phyloP scores from a whole-genome alignment of 2,329 filamentous ascomycete species.

The Thielaviopsis populi region DNA sequence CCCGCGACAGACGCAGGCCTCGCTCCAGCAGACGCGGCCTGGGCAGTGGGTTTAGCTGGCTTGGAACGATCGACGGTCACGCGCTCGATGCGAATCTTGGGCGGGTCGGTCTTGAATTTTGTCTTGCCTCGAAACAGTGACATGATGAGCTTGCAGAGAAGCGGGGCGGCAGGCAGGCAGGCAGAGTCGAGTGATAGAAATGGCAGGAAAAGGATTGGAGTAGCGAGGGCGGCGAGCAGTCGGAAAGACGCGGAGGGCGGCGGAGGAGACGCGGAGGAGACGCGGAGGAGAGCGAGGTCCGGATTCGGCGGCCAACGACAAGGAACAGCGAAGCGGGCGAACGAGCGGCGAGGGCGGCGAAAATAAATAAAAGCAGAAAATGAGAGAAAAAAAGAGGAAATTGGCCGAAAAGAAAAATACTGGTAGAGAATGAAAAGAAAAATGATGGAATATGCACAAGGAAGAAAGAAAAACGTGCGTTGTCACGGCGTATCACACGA shows the following conservation, averaged over 20 bases:
- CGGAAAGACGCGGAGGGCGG: too few species aligned
- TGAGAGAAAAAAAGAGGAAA: slow-evolving; percentile 1
- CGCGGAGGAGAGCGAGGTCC: background rate
- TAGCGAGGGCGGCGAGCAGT: background rate
- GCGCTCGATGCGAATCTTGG: slow-evolving; percentile 38
- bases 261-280: too few species aligned
- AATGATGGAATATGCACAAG: background rate
- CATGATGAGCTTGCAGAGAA: slow-evolving; percentile 17
- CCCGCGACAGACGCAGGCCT: background rate
- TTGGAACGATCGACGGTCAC: slow-evolving; percentile 32
- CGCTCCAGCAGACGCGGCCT: slow-evolving; percentile 23
- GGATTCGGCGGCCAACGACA: background rate
- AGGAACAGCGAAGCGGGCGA: background rate
- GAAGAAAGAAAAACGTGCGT: background rate
- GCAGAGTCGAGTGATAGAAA: background rate
- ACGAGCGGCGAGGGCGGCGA: background rate
- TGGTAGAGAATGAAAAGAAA: background rate
- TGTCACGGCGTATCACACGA: background rate
- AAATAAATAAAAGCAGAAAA: slow-evolving; percentile 1
- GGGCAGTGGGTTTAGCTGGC: slow-evolving; percentile 25
- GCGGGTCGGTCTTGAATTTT: slow-evolving; percentile 37
- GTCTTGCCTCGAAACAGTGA: slow-evolving; percentile 30
- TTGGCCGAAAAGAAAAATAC: background rate
- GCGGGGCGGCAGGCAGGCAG: background rate
- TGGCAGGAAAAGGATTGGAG: too few species aligned